Percentiles rank a stretch among this genome's conserved stretches.
These are phyloP conservation scores for Sugiyamaella castrensis DNA, from an alignment of 1,139 yeast species.

Conservation along the genomic window DNA sequence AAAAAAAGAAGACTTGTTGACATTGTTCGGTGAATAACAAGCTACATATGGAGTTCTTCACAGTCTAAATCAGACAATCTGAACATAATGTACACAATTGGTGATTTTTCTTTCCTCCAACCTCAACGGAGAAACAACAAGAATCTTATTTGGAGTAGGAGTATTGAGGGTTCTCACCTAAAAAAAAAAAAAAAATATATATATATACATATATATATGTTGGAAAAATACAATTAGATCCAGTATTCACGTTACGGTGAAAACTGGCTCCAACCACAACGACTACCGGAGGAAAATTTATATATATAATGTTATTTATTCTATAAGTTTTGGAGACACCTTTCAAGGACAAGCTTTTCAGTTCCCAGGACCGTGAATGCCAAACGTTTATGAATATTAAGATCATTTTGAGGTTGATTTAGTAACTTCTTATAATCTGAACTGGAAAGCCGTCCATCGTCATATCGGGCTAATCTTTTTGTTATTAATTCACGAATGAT, in stretches of 20 bases:
- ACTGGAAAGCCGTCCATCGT: conserved; percentile 33
- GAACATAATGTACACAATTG: no score
- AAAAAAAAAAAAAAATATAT: no score
- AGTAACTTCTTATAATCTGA: conserved; percentile 30
- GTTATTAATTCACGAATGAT: conserved; percentile 24
- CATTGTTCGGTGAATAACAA: no score
- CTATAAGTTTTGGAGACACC: conserved; percentile 13
- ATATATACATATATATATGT: no score
- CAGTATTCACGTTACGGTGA: background rate
- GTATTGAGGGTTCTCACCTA: no score
- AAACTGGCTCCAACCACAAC: background rate
- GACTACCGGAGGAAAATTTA: background rate
- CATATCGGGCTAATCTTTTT: conserved; percentile 28
- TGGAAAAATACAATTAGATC: background rate
- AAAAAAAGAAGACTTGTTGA: no score
- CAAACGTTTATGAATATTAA: conserved; percentile 19
- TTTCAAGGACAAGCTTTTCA: conserved; percentile 35
- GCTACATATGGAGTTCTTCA: no score
- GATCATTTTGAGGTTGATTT: conserved; percentile 10
- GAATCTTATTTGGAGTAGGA: no score
- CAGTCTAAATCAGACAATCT: no score
- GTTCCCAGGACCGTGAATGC: conserved; percentile 35
- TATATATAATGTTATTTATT: background rate
- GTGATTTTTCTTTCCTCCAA: no score
- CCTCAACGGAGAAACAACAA: no score